Base-by-base conservation (phyloP, 352 stramenopile genomes). In the Globisporangium spiculum region DNA sequence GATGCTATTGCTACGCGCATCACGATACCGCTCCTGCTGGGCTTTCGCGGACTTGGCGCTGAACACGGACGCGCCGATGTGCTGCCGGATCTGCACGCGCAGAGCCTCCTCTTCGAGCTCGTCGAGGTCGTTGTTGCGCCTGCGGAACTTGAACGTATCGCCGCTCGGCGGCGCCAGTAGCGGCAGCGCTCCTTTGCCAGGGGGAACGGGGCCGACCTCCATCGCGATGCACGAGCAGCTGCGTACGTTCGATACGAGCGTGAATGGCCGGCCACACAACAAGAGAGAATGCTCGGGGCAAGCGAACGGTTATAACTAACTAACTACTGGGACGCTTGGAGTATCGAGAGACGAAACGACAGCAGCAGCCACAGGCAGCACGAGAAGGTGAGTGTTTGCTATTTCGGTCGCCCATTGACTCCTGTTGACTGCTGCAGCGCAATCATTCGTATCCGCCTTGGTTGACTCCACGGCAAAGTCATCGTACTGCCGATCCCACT, bases 61-160 rank as follows among this genome's bases (percentile, higher is more conserved):
- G 20, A 41, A 36, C 16, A 66, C 60, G 3, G 66, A 61, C 3
- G 65, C 68, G 22, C 74, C 76, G 50, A 83, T 75, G 63, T 83
- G 76, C 68, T 86, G 76, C 27, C 78, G 78, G 52, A 83, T 75
- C 67, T 83, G 74, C 30, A 75, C 70, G 18, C 78, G 76, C 63
- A 83, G 59, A 41, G 76, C 73, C 55, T 86, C 78, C 14, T 85
- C 78, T 58, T 83, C 69, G 48, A 70, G 53, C 61, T 86, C 78
- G 53, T 86, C 76, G 27, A 86, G 76, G 22, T 80, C 76, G 53
- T 84, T 86, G 58, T 77, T 56, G 26, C 78, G 78, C 46, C 77
- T 75, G 46, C 74, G 76, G 58, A 74, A 81, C 50, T 78, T 75
- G 48, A 72, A 66, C 24, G 78, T 76, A 26, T 79, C 70, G 48